These are phyloP conservation scores for Nothophoma quercina DNA, from an alignment of 2,329 filamentous ascomycete genomes.

Conservation along the genomic window DNA sequence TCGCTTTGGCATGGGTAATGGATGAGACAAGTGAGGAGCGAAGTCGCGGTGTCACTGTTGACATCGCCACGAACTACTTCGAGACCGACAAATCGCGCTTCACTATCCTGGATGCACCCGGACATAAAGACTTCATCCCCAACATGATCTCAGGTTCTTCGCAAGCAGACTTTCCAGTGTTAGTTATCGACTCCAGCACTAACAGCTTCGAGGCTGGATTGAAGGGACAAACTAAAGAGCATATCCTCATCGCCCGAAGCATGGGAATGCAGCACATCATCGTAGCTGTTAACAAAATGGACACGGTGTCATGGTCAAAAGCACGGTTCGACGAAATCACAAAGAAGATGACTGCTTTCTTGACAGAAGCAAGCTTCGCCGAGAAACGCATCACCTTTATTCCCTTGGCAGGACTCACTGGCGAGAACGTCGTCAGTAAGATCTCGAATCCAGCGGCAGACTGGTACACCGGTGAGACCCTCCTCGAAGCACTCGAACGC, in stretches of 20 bases:
- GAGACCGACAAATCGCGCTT: constrained; percentile 87
- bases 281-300: constrained; percentile 94
- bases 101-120: constrained; percentile 94
- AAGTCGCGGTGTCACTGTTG: constrained; percentile 90
- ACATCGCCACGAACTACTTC: constrained; percentile 94
- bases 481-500: constrained; percentile 85
- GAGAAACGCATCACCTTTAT: constrained; percentile 83
- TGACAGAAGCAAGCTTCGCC: constrained; percentile 82
- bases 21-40: constrained; percentile 92
- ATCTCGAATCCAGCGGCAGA: constrained; percentile 60
- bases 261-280: constrained; percentile 89
- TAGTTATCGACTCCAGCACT: constrained; percentile 89
- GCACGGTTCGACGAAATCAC: constrained; percentile 85
- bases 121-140: constrained; percentile 93
- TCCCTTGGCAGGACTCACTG: constrained; percentile 86
- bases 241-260: constrained; percentile 86
- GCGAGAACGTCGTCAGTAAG: constrained; percentile 79
- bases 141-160: constrained; percentile 99
- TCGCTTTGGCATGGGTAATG: constrained; percentile 95
- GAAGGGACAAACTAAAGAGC: constrained; percentile 92
- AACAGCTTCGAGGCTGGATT: constrained; percentile 94
- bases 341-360: constrained; percentile 82
- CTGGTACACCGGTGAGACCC: constrained; percentile 83
- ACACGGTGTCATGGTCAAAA: constrained; percentile 83
- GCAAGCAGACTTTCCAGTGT: constrained; percentile 92